Evolutionary conservation across 257 asterid species (phyloP).

Genomic region (Gynochthodes officinalis): DNA sequence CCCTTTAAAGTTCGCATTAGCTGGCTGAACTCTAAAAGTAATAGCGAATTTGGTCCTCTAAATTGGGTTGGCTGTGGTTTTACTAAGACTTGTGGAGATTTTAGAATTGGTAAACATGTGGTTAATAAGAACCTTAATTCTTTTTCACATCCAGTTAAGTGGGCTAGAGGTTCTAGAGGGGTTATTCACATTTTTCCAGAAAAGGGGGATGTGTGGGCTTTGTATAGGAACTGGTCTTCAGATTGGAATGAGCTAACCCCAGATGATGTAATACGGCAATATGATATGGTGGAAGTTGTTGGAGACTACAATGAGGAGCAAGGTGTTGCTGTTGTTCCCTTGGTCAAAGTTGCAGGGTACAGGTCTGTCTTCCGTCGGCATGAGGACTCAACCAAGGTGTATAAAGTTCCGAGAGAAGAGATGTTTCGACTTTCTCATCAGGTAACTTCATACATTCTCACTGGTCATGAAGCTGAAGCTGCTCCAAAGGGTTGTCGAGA

Average conservation of each 20-base stretch:
- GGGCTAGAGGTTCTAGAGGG: conserved; percentile 53
- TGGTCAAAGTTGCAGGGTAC: conserved; percentile 66
- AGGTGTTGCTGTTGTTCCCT: conserved; percentile 50
- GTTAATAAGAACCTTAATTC: conserved; percentile 30
- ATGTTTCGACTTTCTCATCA: conserved; percentile 78
- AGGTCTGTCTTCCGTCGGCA: conserved; percentile 47
- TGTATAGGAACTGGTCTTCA: conserved; percentile 66
- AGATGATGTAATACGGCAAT: conserved; percentile 44
- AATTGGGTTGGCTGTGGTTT: conserved; percentile 51
- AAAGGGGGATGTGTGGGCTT: conserved; percentile 76
- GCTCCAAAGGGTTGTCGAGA: conserved; percentile 48
- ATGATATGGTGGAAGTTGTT: conserved; percentile 62
- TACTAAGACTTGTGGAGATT: conserved; percentile 54
- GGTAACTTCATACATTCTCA: conserved; percentile 45
- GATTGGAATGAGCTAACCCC: conserved; percentile 57
- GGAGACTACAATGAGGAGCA: conserved; percentile 41
- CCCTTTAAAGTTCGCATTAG: conserved; percentile 51
- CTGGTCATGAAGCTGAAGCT: conserved; percentile 48
- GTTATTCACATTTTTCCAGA: conserved; percentile 48
- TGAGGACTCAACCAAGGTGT: conserved; percentile 25
- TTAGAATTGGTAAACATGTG: conserved; percentile 47
- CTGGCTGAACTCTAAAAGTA: conserved; percentile 56
- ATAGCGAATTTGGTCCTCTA: conserved; percentile 36
- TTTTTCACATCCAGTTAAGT: conserved; percentile 65
- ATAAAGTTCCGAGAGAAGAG: conserved; percentile 49